Percentiles rank a stretch among this genome's conserved stretches.
These are phyloP conservation scores for Rhazya stricta DNA, from an alignment of 257 asterid species.

Conservation along the genomic window DNA sequence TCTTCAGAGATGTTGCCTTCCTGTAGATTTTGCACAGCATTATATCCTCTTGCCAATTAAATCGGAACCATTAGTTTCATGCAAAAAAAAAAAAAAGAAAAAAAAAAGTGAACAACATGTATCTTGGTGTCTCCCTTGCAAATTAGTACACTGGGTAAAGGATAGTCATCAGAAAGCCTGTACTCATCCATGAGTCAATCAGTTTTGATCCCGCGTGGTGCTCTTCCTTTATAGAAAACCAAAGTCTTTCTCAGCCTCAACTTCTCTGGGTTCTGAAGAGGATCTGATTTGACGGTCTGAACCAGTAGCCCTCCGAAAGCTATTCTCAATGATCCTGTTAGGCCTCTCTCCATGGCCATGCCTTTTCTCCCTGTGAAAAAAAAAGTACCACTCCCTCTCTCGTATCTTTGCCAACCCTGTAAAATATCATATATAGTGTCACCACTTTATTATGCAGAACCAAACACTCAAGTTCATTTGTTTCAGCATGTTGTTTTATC, in stretches of 20 bases:
- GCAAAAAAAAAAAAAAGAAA: neutral
- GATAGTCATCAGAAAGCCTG: constrained; percentile 47
- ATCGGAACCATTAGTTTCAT: neutral
- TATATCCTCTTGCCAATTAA: constrained; percentile 40
- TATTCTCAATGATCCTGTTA: constrained; percentile 52
- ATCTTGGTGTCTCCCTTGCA: neutral
- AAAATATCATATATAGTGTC: neutral
- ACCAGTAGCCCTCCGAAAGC: constrained; percentile 92
- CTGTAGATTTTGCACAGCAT: constrained; percentile 63
- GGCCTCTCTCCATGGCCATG: constrained; percentile 77
- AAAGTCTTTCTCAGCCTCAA: constrained; percentile 66
- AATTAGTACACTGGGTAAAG: constrained; percentile 32
- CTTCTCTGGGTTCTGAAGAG: constrained; percentile 35
- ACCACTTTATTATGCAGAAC: neutral
- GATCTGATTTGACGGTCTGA: constrained; percentile 56
- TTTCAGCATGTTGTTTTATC: too few species aligned
- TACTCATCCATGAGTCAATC: constrained; percentile 91
- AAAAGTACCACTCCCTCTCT: constrained; percentile 79
- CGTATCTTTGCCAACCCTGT: constrained; percentile 66
- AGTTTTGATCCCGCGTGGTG: constrained; percentile 70
- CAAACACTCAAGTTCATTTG: neutral
- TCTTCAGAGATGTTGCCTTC: constrained; percentile 65
- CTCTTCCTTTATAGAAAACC: constrained; percentile 74
- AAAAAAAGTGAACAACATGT: neutral
- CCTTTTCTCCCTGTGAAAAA: constrained; percentile 58